Evolutionary conservation across 176 grass and related monocot species (phyloP).

Genomic region (Carex myosuroides): DNA sequence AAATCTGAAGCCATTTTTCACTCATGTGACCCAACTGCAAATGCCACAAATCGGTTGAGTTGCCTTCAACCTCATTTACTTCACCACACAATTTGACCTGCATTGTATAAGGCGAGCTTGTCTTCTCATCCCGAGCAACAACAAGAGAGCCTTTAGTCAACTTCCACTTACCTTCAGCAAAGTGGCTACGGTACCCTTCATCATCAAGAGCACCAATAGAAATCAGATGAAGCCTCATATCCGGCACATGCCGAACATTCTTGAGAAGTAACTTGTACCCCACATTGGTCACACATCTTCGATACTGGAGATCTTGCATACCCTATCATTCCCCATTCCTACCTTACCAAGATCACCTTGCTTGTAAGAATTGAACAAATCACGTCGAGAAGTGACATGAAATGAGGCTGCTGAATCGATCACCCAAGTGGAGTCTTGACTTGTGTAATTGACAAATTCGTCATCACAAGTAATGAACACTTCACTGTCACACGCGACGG

Average conservation of each 20-base stretch:
- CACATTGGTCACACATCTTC: not conserved
- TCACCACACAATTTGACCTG: not conserved
- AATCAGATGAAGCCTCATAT: not conserved
- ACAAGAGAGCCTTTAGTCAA: not conserved
- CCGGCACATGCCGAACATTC: not conserved
- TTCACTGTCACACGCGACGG: not conserved
- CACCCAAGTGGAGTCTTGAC: not conserved
- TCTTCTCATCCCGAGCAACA: not conserved
- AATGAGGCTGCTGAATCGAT: not conserved
- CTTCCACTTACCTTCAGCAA: not conserved
- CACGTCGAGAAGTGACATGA: not conserved
- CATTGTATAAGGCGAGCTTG: not conserved
- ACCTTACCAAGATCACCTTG: not conserved
- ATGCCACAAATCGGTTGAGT: not conserved
- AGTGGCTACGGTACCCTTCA: not conserved
- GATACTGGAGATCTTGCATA: not conserved
- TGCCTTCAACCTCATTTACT: not conserved
- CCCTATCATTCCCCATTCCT: conserved; percentile 8
- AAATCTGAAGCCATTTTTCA: not conserved
- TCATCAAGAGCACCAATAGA: not conserved
- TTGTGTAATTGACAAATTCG: not conserved
- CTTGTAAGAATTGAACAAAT: no score
- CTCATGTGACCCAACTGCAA: not conserved
- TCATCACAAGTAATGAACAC: not conserved
- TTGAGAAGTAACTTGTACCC: not conserved